Base-by-base conservation (phyloP, 2,329 filamentous ascomycete species). In the Raffaelea arxii region DNA sequence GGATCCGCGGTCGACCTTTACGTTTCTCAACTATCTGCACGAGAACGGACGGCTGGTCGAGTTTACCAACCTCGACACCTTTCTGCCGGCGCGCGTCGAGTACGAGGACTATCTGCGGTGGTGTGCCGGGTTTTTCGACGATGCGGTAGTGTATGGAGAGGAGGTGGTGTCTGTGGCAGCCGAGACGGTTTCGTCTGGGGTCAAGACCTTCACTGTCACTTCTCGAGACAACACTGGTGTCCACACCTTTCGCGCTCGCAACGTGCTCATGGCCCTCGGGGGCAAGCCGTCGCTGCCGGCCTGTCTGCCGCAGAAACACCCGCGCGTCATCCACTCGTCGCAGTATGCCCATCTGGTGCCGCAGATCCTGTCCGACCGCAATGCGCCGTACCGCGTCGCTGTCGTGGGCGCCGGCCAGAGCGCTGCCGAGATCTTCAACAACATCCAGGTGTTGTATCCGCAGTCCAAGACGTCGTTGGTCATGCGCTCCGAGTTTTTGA, bases 61-160 rank as follows among this genome's bases (percentile, higher is more conserved):
- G 55, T 97, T 97, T 59, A 89, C 86, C 56, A 97, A 97, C 66
- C 69, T 97, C 42, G 76, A 79, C 58, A 96, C 91, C 1, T 96
- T 96, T 68, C 67, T 94, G 25, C 91, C 91, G 0, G 81, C 86
- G 25, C 79, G 91, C 23, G 72, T 84, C 51, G 91, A 97, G 67
- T 97, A 94, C 59, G 90, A 96, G 62, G 90, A 95, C 65, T 97
- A 97, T 66, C 82, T 97, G 65, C 78, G 84, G 51, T 97, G 91
- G 91, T 95, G 88, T 61, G 86, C 91, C 12, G 71, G 77, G 50
- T 82, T 82, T 60, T 97, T 97, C 59, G 76, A 84, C 38, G 69
- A 75, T 39, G 64, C 80, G 39, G 85, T 94, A 41, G 73, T 74
- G 42, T 97, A 96, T 61, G 76, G 78, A 50, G 81, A 83, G 56